Conservation (phyloP, 352 stramenopile genomes). For the Phytophthora megakarya region DNA sequence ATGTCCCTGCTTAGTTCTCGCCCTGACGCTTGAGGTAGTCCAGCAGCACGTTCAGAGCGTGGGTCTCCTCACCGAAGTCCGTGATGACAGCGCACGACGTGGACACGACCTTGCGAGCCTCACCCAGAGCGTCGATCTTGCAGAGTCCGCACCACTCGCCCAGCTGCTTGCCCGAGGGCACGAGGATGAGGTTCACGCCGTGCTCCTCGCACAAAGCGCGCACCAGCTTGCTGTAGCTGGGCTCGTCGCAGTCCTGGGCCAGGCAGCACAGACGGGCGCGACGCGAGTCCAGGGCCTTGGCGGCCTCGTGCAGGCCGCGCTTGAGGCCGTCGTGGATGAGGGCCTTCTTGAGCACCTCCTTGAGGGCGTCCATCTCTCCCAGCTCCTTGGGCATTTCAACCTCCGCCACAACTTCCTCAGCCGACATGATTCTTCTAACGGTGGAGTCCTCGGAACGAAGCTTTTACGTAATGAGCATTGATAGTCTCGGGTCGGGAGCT, state of each 20-base stretch:
- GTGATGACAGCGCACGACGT: constrained; percentile 99
- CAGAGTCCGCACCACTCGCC: constrained; percentile 99
- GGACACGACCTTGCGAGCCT: constrained; percentile 98
- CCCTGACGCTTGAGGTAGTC: constrained; percentile 98
- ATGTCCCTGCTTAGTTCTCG: constrained; percentile 74
- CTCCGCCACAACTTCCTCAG: constrained; percentile 92
- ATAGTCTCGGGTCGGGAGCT: background rate
- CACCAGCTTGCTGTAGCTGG: constrained; percentile 99
- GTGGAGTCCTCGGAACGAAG: constrained; percentile 47
- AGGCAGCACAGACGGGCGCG: constrained; percentile 98
- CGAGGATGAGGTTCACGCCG: constrained; percentile 94
- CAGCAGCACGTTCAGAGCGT: constrained; percentile 97
- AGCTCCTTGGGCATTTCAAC: constrained; percentile 93
- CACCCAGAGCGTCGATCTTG: constrained; percentile 98
- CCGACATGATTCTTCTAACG: constrained; percentile 80
- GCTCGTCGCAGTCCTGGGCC: constrained; percentile 99
- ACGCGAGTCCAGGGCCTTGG: constrained; percentile 98
- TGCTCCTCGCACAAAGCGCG: constrained; percentile 94
- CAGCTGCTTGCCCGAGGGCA: constrained; percentile 96
- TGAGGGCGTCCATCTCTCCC: constrained; percentile 96
- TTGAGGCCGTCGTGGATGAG: constrained; percentile 99
- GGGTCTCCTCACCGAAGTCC: constrained; percentile 99
- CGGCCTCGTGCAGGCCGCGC: constrained; percentile 98
- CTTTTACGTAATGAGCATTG: constrained; percentile 45
- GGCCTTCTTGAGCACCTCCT: constrained; percentile 99